A percentile compares a stretch with the other conserved stretches of the same genome.
phyloP scores from a whole-genome alignment of 805 yeast species.

The Ogataea trehaloabstinens region DNA sequence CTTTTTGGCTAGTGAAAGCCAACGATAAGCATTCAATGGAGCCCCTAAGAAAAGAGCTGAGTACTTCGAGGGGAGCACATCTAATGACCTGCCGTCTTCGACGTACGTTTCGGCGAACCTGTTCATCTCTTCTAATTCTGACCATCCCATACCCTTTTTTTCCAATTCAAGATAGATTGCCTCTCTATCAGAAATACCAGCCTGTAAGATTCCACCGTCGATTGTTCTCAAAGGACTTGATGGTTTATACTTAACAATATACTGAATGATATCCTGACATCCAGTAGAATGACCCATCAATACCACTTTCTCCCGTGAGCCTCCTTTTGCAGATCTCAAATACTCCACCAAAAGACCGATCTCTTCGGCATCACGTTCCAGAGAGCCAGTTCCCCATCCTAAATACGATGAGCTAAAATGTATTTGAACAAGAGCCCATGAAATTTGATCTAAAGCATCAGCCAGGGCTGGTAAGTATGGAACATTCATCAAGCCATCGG shows the following conservation, averaged over 20 bases:
- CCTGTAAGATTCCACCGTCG: conserved; percentile 68
- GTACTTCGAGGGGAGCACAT: conserved; percentile 53
- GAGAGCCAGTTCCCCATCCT: conserved; percentile 77
- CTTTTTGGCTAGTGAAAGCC: conserved; percentile 55
- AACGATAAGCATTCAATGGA: conserved; percentile 69
- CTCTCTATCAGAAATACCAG: conserved; percentile 69
- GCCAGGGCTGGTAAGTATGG: conserved; percentile 57
- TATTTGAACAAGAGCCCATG: conserved; percentile 63
- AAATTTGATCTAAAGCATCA: conserved; percentile 34
- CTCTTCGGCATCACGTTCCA: conserved; percentile 59
- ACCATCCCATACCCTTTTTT: conserved; percentile 6
- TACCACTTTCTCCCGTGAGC: conserved; percentile 47
- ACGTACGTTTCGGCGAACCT: conserved; percentile 39
- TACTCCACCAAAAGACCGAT: conserved; percentile 53
- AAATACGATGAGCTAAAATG: conserved; percentile 52
- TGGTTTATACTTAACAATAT: conserved; percentile 29
- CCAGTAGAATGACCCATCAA: conserved; percentile 87
- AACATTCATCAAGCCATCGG: conserved; percentile 64
- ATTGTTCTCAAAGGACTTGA: conserved; percentile 21
- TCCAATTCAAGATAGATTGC: conserved; percentile 23
- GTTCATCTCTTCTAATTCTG: conserved; percentile 20
- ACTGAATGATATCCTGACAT: conserved; percentile 72
- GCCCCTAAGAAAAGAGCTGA: conserved; percentile 45
- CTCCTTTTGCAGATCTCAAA: conserved; percentile 46
- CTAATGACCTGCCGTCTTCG: conserved; percentile 41